A percentile compares a stretch with the other conserved stretches of the same genome.
phyloP scores from a whole-genome alignment of 2,329 filamentous ascomycete genomes.

The Fusarium tjaetaba region DNA sequence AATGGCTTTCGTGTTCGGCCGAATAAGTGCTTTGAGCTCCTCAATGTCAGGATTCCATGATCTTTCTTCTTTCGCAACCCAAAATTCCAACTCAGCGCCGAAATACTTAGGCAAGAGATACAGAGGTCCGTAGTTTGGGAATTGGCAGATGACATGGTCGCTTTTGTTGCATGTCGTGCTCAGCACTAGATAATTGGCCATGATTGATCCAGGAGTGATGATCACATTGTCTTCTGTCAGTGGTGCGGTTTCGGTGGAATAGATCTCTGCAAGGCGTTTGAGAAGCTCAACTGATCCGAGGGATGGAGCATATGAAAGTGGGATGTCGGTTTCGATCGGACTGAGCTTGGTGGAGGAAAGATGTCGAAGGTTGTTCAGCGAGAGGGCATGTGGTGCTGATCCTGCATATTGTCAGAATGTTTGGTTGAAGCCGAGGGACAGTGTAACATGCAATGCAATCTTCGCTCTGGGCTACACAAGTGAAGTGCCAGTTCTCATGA shows the following conservation, averaged over 20 bases:
- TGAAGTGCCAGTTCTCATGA: accelerated
- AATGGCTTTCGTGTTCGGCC: neutral
- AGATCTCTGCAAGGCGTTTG: neutral
- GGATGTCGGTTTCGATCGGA: neutral
- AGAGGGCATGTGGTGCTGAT: neutral
- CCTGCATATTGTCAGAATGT: neutral
- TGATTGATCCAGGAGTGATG: neutral
- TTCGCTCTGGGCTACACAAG: neutral
- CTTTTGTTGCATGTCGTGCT: neutral
- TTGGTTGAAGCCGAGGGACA: no score
- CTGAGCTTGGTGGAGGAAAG: neutral
- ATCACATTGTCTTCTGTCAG: neutral
- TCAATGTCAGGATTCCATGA: neutral
- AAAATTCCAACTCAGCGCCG: neutral
- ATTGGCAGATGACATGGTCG: neutral
- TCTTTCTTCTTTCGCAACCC: neutral
- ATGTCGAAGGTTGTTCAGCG: neutral
- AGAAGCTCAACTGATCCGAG: neutral
- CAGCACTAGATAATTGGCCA: neutral
- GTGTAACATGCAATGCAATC: neutral
- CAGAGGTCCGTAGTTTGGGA: neutral
- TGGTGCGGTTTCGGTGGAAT: neutral
- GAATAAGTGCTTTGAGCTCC: neutral
- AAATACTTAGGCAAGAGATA: neutral
- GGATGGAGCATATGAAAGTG: neutral